Conservation (phyloP, 306 rosid genomes). For the Ormosia semicastrata region DNA sequence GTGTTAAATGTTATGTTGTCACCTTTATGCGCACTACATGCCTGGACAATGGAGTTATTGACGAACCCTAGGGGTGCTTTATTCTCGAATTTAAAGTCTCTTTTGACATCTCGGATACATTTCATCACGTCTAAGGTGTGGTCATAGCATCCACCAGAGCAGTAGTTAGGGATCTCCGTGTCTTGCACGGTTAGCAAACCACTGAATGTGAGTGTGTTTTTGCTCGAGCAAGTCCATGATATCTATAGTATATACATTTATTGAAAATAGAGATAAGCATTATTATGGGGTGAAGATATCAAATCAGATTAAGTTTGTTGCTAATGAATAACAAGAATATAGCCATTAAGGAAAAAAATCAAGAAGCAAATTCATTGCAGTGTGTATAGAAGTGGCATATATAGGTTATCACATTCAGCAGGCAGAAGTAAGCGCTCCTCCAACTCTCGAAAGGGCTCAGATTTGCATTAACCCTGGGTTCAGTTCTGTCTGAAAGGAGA, state of each 20-base stretch:
- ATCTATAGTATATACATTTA: not conserved
- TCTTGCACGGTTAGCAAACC: conserved; percentile 32
- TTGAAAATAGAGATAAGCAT: not conserved
- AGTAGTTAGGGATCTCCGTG: conserved; percentile 17
- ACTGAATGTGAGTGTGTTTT: not conserved
- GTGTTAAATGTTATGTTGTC: not conserved
- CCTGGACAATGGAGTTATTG: not conserved
- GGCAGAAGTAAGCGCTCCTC: conserved; percentile 59
- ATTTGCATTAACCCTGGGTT: conserved; percentile 44
- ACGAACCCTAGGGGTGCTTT: conserved; percentile 6
- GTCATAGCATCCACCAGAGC: conserved; percentile 30
- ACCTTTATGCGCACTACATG: conserved; percentile 25
- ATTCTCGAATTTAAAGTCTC: conserved; percentile 37
- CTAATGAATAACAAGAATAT: not conserved
- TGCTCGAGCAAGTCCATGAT: not conserved
- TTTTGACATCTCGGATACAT: conserved; percentile 41
- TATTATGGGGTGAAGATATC: not conserved
- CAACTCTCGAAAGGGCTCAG: conserved; percentile 35
- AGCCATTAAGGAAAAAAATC: not conserved
- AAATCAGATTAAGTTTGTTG: not conserved
- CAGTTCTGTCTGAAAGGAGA: conserved; percentile 27
- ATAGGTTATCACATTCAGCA: conserved; percentile 32
- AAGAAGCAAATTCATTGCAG: not conserved
- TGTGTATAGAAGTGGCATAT: not conserved
- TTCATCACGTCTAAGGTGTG: conserved; percentile 28